These are phyloP conservation scores for Xylaria sp. DNA, from an alignment of 2,329 filamentous ascomycete species.

Conservation along the genomic window DNA sequence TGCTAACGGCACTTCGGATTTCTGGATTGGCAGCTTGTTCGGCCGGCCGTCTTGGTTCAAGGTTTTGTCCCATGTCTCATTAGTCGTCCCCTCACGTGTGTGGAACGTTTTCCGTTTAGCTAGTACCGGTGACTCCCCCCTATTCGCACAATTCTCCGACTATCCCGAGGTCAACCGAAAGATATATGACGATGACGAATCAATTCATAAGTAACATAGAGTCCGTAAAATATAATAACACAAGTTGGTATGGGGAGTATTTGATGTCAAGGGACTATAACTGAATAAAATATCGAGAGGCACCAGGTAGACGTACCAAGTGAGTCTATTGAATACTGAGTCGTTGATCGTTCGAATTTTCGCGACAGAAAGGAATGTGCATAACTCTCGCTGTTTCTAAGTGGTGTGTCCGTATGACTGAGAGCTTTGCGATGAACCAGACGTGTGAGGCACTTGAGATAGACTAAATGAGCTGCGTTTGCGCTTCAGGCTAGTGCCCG, in stretches of 20 bases:
- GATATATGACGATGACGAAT: conserved; percentile 27
- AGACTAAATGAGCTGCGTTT: conserved; percentile 50
- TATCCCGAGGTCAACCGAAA: conserved; percentile 31
- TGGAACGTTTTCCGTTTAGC: conserved; percentile 40
- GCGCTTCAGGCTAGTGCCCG: conserved; percentile 43
- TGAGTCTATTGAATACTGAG: not conserved
- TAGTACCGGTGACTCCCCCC: conserved; percentile 20
- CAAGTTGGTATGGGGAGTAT: conserved; percentile 39
- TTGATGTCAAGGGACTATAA: conserved; percentile 37
- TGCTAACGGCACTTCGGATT: conserved; percentile 35
- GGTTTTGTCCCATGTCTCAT: conserved; percentile 41
- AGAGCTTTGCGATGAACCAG: conserved; percentile 42
- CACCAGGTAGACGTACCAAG: not conserved
- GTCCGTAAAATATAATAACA: conserved; percentile 44
- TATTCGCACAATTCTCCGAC: conserved; percentile 29
- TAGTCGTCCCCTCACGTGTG: conserved; percentile 38
- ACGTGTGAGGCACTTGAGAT: conserved; percentile 43
- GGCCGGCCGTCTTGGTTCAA: conserved; percentile 37
- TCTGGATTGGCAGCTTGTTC: conserved; percentile 35
- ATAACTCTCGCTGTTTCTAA: conserved; percentile 29
- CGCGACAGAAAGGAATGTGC: not conserved
- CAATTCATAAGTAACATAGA: conserved; percentile 23
- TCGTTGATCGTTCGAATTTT: not conserved
- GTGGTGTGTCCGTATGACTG: conserved; percentile 47
- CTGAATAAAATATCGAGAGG: conserved; percentile 37